These are phyloP conservation scores for Gossypium anomalum DNA, from an alignment of 345 rosid species.

Conservation along the genomic window DNA sequence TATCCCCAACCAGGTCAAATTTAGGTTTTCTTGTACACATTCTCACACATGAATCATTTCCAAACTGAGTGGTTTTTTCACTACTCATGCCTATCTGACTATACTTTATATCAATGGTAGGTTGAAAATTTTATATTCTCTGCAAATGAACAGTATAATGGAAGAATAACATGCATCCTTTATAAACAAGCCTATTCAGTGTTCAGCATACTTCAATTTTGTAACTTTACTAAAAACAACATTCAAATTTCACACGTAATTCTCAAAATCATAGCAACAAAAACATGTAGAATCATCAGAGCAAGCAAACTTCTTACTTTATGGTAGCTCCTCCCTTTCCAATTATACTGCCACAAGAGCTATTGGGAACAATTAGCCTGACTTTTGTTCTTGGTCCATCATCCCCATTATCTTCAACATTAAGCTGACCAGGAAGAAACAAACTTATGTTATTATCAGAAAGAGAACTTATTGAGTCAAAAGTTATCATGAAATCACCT, in stretches of 20 bases:
- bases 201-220: not conserved
- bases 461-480: constrained; percentile 1
- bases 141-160: not conserved
- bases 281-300: constrained; percentile 13
- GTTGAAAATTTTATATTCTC: not conserved
- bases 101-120: not conserved
- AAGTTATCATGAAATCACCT: constrained; percentile 45
- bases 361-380: constrained; percentile 89
- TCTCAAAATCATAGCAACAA: constrained; percentile 11
- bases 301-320: constrained; percentile 51
- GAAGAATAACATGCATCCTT: not conserved
- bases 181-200: not conserved
- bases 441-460: constrained; percentile 16
- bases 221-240: not conserved
- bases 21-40: no score
- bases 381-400: constrained; percentile 80
- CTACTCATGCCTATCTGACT: not conserved
- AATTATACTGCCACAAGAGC: constrained; percentile 96
- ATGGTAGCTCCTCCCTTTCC: constrained; percentile 98
- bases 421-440: constrained; percentile 45
- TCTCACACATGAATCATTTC: not conserved
- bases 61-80: not conserved
- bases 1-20: not conserved
- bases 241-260: not conserved
- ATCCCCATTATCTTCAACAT: constrained; percentile 68